Evolutionary conservation across 257 asterid species (phyloP), one percentile per base, ranked within the genome.

Genomic region (Gynochthodes officinalis): DNA sequence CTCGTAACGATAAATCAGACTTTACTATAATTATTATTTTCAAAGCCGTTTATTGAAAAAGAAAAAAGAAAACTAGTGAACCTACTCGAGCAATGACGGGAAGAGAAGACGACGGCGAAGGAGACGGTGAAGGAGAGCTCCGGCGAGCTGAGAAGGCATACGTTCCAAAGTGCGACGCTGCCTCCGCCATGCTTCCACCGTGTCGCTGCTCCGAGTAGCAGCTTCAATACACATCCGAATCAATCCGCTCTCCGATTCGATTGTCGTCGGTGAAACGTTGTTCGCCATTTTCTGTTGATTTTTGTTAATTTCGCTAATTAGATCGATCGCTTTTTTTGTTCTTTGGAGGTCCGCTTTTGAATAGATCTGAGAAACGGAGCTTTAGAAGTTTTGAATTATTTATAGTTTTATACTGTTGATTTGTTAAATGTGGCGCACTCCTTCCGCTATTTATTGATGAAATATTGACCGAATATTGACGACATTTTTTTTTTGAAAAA

Each of bases 41-140:
- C n/a, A n/a, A n/a, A 46, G 52, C 15, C 7, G 5, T 40, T 35
- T 46, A 61, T 8, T 7, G 19, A 27, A 37, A 25, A 61, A 16
- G 11, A 14, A 25, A 5, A 11, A 74, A 0, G 27, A 70, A 42
- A 70, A 27, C 0, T 28, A 48, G 37, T 14, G 25, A 46, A 74
- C 77, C 40, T 84, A 89, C 98, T 94, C 98, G 80, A 91, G 96
- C 32, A 94, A 82, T 35, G 98, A 90, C 11, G 99, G 98, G 76
- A 83, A 84, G 44, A 91, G 89, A 65, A 88, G 88, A 64, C 97
- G 92, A 79, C 97, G 95, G 40, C 75, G 87, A 69, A 87, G 89
- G 71, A 94, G 95, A 58, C 74, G 86, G 79, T 78, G 86, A 74
- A 94, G 73, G 32, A 91, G 93, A 78, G 88, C 82, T 73, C 85